Evolutionary conservation across 495 filamentous ascomycete species (phyloP).

Genomic region (Hypoxylon rickii): DNA sequence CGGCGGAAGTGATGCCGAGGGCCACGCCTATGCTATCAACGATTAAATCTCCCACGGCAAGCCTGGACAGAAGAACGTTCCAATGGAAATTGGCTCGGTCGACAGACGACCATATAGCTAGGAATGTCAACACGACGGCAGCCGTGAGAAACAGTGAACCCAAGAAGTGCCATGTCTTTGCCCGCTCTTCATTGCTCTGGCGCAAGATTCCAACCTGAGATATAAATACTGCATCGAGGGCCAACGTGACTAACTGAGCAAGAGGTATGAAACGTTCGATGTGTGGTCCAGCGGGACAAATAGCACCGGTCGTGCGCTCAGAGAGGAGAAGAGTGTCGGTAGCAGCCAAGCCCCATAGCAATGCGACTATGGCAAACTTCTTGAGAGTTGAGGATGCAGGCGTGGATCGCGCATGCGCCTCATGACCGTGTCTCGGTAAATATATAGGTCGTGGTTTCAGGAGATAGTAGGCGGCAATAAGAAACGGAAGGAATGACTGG

Average conservation of each 20-base stretch:
- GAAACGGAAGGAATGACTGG: constrained; percentile 34
- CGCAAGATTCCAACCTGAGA: constrained; percentile 24
- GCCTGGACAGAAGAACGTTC: constrained; percentile 30
- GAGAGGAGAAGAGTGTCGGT: constrained; percentile 27
- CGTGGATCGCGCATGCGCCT: constrained; percentile 1
- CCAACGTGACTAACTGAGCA: constrained; percentile 28
- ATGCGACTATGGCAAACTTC: constrained; percentile 24
- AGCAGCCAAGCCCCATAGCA: constrained; percentile 36
- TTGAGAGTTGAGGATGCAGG: constrained; percentile 4
- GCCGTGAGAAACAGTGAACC: constrained; percentile 23
- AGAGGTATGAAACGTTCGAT: constrained; percentile 34
- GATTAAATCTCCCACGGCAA: constrained; percentile 27
- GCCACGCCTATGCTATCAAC: constrained; percentile 26
- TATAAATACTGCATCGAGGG: constrained; percentile 28
- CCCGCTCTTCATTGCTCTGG: constrained; percentile 15
- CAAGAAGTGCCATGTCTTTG: constrained; percentile 21
- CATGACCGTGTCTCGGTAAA: constrained; percentile 22
- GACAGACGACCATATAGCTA: constrained; percentile 31
- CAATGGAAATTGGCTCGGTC: constrained; percentile 25
- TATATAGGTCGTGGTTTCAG: constrained; percentile 15
- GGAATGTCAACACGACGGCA: constrained; percentile 28
- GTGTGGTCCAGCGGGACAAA: constrained; percentile 27
- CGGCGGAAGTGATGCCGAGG: constrained; percentile 13
- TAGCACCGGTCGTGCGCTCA: constrained; percentile 31
- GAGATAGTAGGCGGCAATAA: constrained; percentile 23